Evolutionary conservation across 306 rosid species (phyloP).

Genomic region (Senna siamea): DNA sequence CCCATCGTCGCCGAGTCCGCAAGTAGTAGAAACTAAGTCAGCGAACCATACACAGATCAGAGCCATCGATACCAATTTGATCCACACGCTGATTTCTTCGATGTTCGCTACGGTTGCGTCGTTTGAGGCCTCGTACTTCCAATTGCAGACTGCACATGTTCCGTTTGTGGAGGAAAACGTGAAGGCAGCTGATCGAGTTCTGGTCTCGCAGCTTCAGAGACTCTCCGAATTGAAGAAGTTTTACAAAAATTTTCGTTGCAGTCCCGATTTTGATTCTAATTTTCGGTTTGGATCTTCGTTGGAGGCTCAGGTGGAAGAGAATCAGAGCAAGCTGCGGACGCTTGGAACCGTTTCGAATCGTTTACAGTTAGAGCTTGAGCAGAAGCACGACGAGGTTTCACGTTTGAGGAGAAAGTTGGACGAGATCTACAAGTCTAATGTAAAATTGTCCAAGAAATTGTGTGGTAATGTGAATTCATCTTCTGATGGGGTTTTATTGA

Average conservation of each 20-base stretch:
- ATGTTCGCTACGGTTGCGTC: conserved; percentile 76
- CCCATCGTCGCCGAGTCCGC: neutral
- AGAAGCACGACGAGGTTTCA: conserved; percentile 69
- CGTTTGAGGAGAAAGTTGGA: conserved; percentile 57
- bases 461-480: conserved; percentile 54
- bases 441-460: conserved; percentile 60
- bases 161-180: conserved; percentile 75
- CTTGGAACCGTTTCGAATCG: conserved; percentile 83
- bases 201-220: conserved; percentile 80
- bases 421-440: conserved; percentile 64
- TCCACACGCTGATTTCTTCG: conserved; percentile 68
- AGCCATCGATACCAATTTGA: conserved; percentile 40
- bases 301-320: conserved; percentile 91
- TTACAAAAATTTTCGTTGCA: conserved; percentile 38
- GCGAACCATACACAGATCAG: conserved; percentile 41
- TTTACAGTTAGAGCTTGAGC: conserved; percentile 77
- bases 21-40: neutral
- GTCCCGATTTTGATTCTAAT: conserved; percentile 40
- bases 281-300: conserved; percentile 69
- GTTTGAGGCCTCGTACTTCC: conserved; percentile 87
- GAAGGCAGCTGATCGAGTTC: conserved; percentile 67
- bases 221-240: conserved; percentile 75
- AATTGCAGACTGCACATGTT: conserved; percentile 84
- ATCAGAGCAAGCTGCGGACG: conserved; percentile 83
- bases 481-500: conserved; percentile 78